phyloP scores from a whole-genome alignment of 2,329 filamentous ascomycete genomes.

The Neonectria hederae region DNA sequence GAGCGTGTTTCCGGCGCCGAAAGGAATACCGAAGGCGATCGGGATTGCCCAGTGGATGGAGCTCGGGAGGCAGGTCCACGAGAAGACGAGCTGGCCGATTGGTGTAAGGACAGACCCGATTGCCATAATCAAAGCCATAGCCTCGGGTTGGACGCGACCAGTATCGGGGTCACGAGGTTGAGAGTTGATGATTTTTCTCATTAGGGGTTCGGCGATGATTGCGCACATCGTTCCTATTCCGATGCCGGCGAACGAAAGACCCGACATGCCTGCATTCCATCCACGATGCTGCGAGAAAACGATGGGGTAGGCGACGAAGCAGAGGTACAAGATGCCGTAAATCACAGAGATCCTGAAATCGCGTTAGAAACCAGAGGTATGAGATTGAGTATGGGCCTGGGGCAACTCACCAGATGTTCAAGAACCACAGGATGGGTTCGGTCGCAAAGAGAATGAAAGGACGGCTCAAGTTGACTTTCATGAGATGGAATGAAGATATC shows the following conservation, averaged over 20 bases:
- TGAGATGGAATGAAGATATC: conserved; percentile 62
- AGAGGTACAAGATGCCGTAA: conserved; percentile 88
- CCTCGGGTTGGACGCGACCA: conserved; percentile 78
- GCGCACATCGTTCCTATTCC: conserved; percentile 70
- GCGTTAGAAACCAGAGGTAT: conserved; percentile 16
- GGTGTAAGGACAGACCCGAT: conserved; percentile 79
- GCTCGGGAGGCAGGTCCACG: conserved; percentile 83
- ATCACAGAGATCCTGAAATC: conserved; percentile 75
- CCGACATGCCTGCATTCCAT: conserved; percentile 78
- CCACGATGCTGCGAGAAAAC: conserved; percentile 80
- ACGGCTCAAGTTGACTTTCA: conserved; percentile 79
- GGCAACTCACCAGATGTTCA: conserved; percentile 68
- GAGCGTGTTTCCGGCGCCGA: conserved; percentile 78
- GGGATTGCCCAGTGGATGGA: conserved; percentile 85
- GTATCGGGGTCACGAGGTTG: conserved; percentile 80
- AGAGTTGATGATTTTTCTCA: conserved; percentile 79
- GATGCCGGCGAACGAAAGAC: conserved; percentile 80
- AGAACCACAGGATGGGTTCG: conserved; percentile 82
- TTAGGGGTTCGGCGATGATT: conserved; percentile 73
- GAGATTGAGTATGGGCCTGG: not conserved
- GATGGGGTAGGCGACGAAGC: conserved; percentile 90
- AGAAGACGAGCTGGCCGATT: conserved; percentile 84
- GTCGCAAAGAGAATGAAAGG: conserved; percentile 81
- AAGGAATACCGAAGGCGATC: conserved; percentile 80
- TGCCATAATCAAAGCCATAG: conserved; percentile 82